These are phyloP conservation scores for Phytophthora uliginosa DNA, from an alignment of 352 stramenopile species.

Conservation along the genomic window DNA sequence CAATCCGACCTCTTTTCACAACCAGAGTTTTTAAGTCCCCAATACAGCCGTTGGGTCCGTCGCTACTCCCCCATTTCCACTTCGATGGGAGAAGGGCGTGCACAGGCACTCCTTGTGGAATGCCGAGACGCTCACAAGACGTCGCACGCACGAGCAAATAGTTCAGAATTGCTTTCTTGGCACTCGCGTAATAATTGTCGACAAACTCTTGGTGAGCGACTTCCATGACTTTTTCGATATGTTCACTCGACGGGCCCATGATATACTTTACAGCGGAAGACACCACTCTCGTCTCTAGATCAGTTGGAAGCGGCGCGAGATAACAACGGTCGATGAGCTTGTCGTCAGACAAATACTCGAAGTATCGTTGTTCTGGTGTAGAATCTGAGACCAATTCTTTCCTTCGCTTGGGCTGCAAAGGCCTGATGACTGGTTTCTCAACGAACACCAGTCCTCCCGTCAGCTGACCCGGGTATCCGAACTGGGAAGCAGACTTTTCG, in stretches of 20 bases:
- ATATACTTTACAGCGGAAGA: slow-evolving; percentile 68
- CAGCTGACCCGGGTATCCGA: slow-evolving; percentile 6
- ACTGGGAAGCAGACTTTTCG: slow-evolving; percentile 44
- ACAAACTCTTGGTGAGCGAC: slow-evolving; percentile 56
- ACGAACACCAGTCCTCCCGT: slow-evolving; percentile 24
- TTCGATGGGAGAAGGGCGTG: slow-evolving; percentile 55
- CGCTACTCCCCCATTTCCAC: slow-evolving; percentile 79
- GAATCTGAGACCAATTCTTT: neutral
- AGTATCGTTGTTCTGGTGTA: slow-evolving; percentile 63
- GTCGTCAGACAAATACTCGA: slow-evolving; percentile 56
- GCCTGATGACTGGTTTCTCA: slow-evolving; percentile 3
- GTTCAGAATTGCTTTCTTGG: slow-evolving; percentile 83
- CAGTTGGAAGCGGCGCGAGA: slow-evolving; percentile 45
- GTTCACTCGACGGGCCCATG: slow-evolving; percentile 30
- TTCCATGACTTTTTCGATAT: slow-evolving; percentile 57
- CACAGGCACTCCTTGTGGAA: slow-evolving; percentile 53
- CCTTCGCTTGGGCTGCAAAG: neutral
- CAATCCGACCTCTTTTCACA: neutral
- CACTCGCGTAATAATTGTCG: slow-evolving; percentile 68
- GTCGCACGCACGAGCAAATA: slow-evolving; percentile 64
- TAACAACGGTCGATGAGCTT: slow-evolving; percentile 52
- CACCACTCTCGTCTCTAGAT: slow-evolving; percentile 56
- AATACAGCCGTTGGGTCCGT: slow-evolving; percentile 59
- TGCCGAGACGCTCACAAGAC: slow-evolving; percentile 58
- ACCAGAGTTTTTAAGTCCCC: slow-evolving; percentile 60